Evolutionary conservation across 2,329 filamentous ascomycete genomes (phyloP), one percentile per base, ranked within the genome.

Genomic region (Dryadomyces quercivorus): DNA sequence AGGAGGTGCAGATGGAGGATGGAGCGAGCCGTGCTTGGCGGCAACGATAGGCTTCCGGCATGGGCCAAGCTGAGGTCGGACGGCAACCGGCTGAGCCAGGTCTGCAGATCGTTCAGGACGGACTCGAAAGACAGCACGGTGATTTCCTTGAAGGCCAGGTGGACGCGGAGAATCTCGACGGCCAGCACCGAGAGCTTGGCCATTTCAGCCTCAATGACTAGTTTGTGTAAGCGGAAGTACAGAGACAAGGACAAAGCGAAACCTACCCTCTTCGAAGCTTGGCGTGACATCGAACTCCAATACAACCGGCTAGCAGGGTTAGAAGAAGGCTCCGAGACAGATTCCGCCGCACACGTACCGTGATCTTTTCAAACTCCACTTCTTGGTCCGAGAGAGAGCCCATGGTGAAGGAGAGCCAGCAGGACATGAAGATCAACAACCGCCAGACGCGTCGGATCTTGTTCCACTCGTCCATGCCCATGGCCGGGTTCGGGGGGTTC

Each of bases 1-100:
- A 68, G 59, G 0, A 69, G 60, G 43, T 69, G 65, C 1, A 66
- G 58, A 50, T 67, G 61, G 51, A 60, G 65, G 10, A 64, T 59
- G 3, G 64, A 61, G 10, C 61, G 59, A 1, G 60, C 56, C 3
- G 56, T 45, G 0, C 61, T 49, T 3, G 54, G 58, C 8, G 64
- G 20, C 43, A 59, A 22, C 1, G 43, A 2, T 1, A 20, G 7
- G n/a, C 20, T 31, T 18, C 13, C 21, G 15, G 20, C 10, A 53
- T 40, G 43, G 20, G 59, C 59, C 13, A 67, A 55, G 3, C 59
- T 59, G 34, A 67, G 59, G 6, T 56, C 34, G 2, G 38, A 38
- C 0, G 66, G 65, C 6, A 68, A 59, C 9, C 57, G 56, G 8
- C 51, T 54, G 22, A 66, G 61, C 66, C 66, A 68, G 2, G 55